A percentile compares a stretch with the other conserved stretches of the same genome.
Conservation (phyloP, 2,329 filamentous ascomycete species). For the Penicillium polonicum region DNA sequence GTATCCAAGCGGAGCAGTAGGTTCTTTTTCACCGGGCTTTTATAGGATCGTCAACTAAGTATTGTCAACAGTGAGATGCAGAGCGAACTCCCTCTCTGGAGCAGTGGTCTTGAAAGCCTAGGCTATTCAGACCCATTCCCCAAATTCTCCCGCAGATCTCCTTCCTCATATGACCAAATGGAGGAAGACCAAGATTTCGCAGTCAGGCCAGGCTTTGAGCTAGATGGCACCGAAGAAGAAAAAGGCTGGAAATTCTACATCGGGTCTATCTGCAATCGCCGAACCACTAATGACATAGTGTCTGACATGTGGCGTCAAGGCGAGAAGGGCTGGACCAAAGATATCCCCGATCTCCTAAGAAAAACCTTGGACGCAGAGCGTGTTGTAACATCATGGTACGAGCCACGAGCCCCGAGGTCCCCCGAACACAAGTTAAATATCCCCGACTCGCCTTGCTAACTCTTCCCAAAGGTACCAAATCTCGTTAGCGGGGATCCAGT, state of each 20-base stretch:
- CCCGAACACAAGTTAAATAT: neutral
- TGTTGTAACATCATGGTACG: conserved; percentile 23
- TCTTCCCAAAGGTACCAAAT: conserved; percentile 20
- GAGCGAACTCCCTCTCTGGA: conserved; percentile 25
- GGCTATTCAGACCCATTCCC: conserved; percentile 24
- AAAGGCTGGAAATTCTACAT: conserved; percentile 27
- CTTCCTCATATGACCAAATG: conserved; percentile 15
- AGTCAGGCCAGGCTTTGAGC: conserved; percentile 2
- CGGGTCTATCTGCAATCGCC: conserved; percentile 24
- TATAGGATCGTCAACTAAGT: neutral
- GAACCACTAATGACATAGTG: conserved; percentile 25
- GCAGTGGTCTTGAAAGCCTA: conserved; percentile 22
- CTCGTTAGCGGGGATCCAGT: conserved; percentile 6
- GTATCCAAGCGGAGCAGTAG: conserved; percentile 28
- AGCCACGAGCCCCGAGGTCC: neutral
- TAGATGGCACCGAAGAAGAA: conserved; percentile 19
- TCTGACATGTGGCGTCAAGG: conserved; percentile 24
- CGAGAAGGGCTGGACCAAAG: conserved; percentile 21
- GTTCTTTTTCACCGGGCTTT: neutral
- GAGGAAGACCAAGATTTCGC: conserved; percentile 8
- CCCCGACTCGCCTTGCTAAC: neutral
- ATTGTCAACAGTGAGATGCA: conserved; percentile 22
- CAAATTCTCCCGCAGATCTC: conserved; percentile 10
- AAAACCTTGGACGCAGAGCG: conserved; percentile 15
- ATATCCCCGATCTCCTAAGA: conserved; percentile 17